Evolutionary conservation across 768 basidiomycete species (phyloP).

Genomic region (Phallus indusiatus): DNA sequence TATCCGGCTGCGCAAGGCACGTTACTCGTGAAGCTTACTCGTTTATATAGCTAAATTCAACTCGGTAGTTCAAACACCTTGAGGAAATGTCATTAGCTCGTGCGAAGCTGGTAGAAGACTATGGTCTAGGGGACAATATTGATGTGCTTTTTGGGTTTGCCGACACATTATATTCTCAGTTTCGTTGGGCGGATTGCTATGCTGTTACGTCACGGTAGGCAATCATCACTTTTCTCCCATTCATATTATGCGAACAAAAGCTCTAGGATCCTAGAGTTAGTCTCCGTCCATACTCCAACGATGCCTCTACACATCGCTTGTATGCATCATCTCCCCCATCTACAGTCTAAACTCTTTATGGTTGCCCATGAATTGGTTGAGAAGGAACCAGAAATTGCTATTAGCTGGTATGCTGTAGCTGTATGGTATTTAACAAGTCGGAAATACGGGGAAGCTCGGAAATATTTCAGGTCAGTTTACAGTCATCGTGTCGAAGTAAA

Average conservation of each 20-base stretch:
- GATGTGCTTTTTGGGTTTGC: constrained; percentile 89
- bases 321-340: constrained; percentile 90
- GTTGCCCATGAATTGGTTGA: constrained; percentile 95
- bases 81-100: constrained; percentile 76
- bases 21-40: not conserved
- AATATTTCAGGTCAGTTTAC: constrained; percentile 77
- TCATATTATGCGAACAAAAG: not conserved
- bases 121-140: constrained; percentile 79
- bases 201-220: constrained; percentile 71
- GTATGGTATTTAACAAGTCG: constrained; percentile 87
- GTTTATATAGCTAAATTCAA: not conserved
- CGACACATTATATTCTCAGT: constrained; percentile 79
- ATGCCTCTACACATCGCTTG: constrained; percentile 94
- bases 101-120: constrained; percentile 72
- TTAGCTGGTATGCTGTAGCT: constrained; percentile 98
- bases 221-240: not conserved
- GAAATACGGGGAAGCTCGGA: constrained; percentile 85
- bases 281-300: constrained; percentile 80
- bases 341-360: constrained; percentile 90
- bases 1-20: constrained; percentile 72
- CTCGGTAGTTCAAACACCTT: constrained; percentile 55
- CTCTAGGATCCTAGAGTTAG: constrained; percentile 69
- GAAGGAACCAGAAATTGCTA: constrained; percentile 82
- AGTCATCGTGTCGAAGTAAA: not conserved
- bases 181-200: constrained; percentile 93